Evolutionary conservation across 495 filamentous ascomycete species (phyloP).

Genomic region (Aspergillus sclerotiicarbonarius): DNA sequence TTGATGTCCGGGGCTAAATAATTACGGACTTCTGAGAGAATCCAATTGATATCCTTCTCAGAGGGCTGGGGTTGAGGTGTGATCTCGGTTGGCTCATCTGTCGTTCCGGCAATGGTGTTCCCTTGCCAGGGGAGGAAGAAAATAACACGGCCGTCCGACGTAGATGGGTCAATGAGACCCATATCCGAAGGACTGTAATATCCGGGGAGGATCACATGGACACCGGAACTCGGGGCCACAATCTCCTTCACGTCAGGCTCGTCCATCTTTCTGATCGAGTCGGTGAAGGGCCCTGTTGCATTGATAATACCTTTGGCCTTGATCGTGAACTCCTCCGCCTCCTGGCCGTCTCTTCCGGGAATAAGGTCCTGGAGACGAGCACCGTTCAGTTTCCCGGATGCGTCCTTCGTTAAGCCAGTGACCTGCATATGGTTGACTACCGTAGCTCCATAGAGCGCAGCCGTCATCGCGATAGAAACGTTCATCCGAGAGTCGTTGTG

Average conservation of each 20-base stretch:
- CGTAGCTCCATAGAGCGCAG: conserved; percentile 87
- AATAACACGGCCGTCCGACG: conserved; percentile 94
- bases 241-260: conserved; percentile 73
- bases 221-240: conserved; percentile 89
- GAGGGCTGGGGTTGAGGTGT: conserved; percentile 80
- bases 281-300: conserved; percentile 94
- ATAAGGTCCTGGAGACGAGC: conserved; percentile 77
- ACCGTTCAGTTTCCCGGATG: conserved; percentile 73
- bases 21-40: conserved; percentile 82
- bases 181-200: conserved; percentile 95
- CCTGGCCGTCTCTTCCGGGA: conserved; percentile 53
- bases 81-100: conserved; percentile 82
- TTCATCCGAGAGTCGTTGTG: conserved; percentile 99
- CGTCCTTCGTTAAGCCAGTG: conserved; percentile 77
- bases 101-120: conserved; percentile 97
- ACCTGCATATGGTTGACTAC: conserved; percentile 94
- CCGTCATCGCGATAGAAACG: conserved; percentile 92
- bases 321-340: conserved; percentile 64
- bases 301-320: conserved; percentile 92
- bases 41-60: conserved; percentile 96
- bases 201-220: conserved; percentile 91
- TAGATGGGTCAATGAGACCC: conserved; percentile 93
- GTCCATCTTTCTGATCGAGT: conserved; percentile 90
- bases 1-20: conserved; percentile 93
- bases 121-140: conserved; percentile 99